Base-by-base conservation (phyloP, 2,329 filamentous ascomycete species). In the Aureobasidium pullulans region DNA sequence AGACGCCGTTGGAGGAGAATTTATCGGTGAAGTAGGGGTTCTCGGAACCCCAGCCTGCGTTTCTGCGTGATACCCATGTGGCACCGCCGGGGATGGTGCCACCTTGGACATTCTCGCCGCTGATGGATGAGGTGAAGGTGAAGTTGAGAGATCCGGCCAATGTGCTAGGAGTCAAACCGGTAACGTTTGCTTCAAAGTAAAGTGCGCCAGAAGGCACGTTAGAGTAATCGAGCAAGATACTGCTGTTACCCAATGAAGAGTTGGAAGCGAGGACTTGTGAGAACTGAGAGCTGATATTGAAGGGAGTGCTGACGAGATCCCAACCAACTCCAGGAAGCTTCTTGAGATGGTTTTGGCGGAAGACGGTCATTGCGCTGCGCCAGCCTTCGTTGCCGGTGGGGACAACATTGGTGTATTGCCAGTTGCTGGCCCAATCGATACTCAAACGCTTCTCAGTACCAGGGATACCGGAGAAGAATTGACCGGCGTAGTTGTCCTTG, bases 371-470 rank as follows among this genome's bases (percentile, higher is more conserved):
- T 29, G 75, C 69, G 53, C 76, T 77, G 19, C 81, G 74, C 77
- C 80, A 85, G 31, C 77, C 75, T 65, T 84, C 80, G 6, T 68
- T 65, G 0, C 77, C 81, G 0, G 81, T 84, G 0, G 82, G 82
- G 0, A 83, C 80, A 2, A 73, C 40, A 16, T 67, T 61, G 8
- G 77, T 74, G 68, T 86, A 85, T 66, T 85, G 77, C 78, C 82
- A 84, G 62, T 85, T 85, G 58, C 75, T 79, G 0, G 80, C 80
- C 83, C 82, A 85, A 9, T 76, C 78, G 5, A 85, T 75, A 40
- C 73, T 78, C 56, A 84, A 67, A 42, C 76, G 74, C 34, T 74
- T 70, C 59, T 67, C 65, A 6, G 66, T 72, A 2, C 72, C 71
- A 0, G 76, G 67, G 44, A 75, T 67, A 4, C 75, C 75, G 53